A percentile compares a stretch with the other conserved stretches of the same genome.
These are phyloP conservation scores for Carex arenaria DNA, from an alignment of 202 grass and related monocot species.

Conservation along the genomic window DNA sequence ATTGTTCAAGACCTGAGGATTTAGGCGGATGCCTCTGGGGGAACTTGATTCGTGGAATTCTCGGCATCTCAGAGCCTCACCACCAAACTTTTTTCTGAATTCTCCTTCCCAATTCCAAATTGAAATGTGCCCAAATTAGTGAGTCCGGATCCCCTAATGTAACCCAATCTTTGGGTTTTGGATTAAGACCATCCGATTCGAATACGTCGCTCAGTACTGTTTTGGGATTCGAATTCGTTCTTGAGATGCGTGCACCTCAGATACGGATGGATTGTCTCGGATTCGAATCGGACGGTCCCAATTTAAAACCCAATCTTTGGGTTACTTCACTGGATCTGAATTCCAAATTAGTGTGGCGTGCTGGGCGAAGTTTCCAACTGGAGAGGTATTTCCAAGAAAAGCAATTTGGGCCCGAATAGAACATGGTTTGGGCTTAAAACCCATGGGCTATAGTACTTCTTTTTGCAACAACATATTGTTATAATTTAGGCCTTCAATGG, in stretches of 20 bases:
- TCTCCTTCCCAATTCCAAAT: not conserved
- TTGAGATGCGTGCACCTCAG: too few species aligned
- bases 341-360: not conserved
- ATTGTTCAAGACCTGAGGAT: slow-evolving; percentile 41
- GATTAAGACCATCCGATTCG: too few species aligned
- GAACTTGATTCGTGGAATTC: slow-evolving; percentile 78
- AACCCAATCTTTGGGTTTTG: too few species aligned
- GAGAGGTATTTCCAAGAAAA: not conserved
- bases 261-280: too few species aligned
- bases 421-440: not conserved
- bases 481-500: not conserved
- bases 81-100: not conserved
- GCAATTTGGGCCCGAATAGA: not conserved
- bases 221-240: too few species aligned
- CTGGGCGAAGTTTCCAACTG: not conserved
- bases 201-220: too few species aligned
- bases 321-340: too few species aligned
- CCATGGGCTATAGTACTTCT: not conserved
- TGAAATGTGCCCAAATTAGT: not conserved
- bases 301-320: too few species aligned
- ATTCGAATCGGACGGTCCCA: too few species aligned
- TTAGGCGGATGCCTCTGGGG: slow-evolving; percentile 54
- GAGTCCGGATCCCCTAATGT: too few species aligned
- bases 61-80: slow-evolving; percentile 46
- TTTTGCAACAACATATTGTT: not conserved